These are phyloP conservation scores for Cavenderia fasciculata DNA, from an alignment of 78 protist species.

Conservation along the genomic window DNA sequence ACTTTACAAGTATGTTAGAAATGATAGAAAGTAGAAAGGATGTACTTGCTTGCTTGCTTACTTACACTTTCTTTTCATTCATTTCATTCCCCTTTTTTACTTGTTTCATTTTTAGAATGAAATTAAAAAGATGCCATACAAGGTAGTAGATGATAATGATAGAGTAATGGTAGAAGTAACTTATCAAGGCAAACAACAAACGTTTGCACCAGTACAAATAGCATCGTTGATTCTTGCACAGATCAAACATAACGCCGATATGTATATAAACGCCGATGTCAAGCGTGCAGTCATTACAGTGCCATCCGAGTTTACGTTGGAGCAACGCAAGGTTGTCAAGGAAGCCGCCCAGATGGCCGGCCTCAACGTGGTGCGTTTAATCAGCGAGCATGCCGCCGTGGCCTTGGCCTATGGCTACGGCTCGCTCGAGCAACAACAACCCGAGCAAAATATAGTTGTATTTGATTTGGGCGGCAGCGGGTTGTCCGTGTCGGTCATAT, in stretches of 20 bases:
- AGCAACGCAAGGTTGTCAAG: slow-evolving; percentile 87
- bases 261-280: slow-evolving; percentile 86
- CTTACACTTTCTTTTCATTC: not conserved
- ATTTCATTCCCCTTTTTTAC: not conserved
- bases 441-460: slow-evolving; percentile 75
- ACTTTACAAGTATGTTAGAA: slow-evolving; percentile 86
- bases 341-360: slow-evolving; percentile 90
- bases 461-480: slow-evolving; percentile 96
- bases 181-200: slow-evolving; percentile 81
- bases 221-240: slow-evolving; percentile 84
- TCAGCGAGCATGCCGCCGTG: slow-evolving; percentile 99
- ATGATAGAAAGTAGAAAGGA: slow-evolving; percentile 1
- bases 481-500: slow-evolving; percentile 92
- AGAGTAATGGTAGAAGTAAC: slow-evolving; percentile 80
- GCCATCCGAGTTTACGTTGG: slow-evolving; percentile 90
- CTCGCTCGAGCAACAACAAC: slow-evolving; percentile 54
- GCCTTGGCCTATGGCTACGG: slow-evolving; percentile 95
- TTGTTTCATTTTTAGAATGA: slow-evolving; percentile 38
- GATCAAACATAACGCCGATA: slow-evolving; percentile 91
- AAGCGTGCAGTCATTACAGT: slow-evolving; percentile 92
- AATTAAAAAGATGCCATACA: slow-evolving; percentile 84
- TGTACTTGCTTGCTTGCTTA: not conserved
- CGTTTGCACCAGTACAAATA: slow-evolving; percentile 84
- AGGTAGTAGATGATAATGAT: slow-evolving; percentile 60
- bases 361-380: slow-evolving; percentile 93